phyloP scores from a whole-genome alignment of 2,329 filamentous ascomycete genomes.

The Bipolaris sorokiniana region DNA sequence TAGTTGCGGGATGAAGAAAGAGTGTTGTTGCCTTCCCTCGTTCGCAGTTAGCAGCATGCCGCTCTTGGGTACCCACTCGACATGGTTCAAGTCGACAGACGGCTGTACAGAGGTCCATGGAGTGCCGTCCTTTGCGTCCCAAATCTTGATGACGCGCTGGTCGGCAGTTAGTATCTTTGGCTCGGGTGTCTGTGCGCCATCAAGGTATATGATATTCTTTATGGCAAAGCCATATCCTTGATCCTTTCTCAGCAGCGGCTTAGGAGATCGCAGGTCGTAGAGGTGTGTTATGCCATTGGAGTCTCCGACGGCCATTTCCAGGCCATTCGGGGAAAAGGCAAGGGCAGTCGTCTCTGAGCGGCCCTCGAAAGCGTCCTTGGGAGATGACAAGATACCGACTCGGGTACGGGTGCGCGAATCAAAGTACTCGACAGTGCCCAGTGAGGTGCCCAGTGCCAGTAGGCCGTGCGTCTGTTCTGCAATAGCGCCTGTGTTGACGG shows the following conservation, averaged over 20 bases:
- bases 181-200: constrained; percentile 69
- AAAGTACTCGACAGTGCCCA: constrained; percentile 98
- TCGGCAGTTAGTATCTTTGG: constrained; percentile 88
- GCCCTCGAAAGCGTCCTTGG: constrained; percentile 45
- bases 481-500: constrained; percentile 85
- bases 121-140: constrained; percentile 80
- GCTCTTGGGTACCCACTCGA: constrained; percentile 88
- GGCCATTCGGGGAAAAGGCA: constrained; percentile 81
- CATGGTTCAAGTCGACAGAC: constrained; percentile 90
- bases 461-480: constrained; percentile 90
- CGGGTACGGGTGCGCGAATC: constrained; percentile 83
- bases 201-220: constrained; percentile 76
- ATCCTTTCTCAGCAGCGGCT: constrained; percentile 86
- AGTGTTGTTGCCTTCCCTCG: constrained; percentile 92
- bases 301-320: constrained; percentile 86
- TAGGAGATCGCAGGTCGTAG: constrained; percentile 88
- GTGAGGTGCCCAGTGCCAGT: constrained; percentile 88
- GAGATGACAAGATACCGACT: constrained; percentile 74
- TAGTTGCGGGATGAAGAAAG: constrained; percentile 92
- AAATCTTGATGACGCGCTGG: constrained; percentile 96
- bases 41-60: constrained; percentile 98
- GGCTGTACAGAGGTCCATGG: constrained; percentile 97
- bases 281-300: constrained; percentile 86
- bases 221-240: constrained; percentile 95
- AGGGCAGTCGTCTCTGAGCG: constrained; percentile 79